Percentiles rank a stretch among this genome's conserved stretches.
Conservation (phyloP, 2,329 filamentous ascomycete genomes). For the Lasiodiplodia sp. region DNA sequence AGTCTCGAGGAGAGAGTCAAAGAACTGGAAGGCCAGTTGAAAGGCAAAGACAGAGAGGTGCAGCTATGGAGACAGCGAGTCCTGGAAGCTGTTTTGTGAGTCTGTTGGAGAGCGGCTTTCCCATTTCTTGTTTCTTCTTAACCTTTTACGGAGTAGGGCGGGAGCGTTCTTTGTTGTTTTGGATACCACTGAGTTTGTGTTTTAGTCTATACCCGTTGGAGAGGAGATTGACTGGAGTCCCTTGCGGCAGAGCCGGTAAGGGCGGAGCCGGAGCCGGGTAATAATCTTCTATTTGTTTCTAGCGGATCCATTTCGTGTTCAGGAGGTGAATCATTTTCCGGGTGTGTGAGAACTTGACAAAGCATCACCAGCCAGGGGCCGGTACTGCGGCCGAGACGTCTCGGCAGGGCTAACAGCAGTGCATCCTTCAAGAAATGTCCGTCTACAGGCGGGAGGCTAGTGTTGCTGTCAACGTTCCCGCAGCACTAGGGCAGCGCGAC, state of each 20-base stretch:
- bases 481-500: background rate
- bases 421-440: background rate
- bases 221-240: background rate
- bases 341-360: background rate
- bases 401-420: background rate
- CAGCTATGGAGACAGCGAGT: constrained; percentile 47
- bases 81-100: constrained; percentile 48
- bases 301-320: background rate
- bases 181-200: constrained; percentile 20
- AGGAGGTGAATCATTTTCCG: background rate
- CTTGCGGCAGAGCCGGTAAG: background rate
- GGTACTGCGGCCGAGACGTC: background rate
- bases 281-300: background rate
- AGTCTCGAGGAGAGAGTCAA: constrained; percentile 24
- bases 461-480: background rate
- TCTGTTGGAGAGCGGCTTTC: background rate
- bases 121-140: background rate
- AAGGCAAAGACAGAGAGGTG: constrained; percentile 43
- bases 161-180: constrained; percentile 1
- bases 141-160: background rate
- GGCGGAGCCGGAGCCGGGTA: background rate
- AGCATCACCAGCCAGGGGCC: background rate
- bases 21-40: constrained; percentile 41
- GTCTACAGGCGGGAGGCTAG: background rate
- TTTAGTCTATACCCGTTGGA: background rate